Percentiles rank a stretch among this genome's conserved stretches.
phyloP scores from a whole-genome alignment of 176 grass and related monocot genomes.

The Cenchrus purpureus region DNA sequence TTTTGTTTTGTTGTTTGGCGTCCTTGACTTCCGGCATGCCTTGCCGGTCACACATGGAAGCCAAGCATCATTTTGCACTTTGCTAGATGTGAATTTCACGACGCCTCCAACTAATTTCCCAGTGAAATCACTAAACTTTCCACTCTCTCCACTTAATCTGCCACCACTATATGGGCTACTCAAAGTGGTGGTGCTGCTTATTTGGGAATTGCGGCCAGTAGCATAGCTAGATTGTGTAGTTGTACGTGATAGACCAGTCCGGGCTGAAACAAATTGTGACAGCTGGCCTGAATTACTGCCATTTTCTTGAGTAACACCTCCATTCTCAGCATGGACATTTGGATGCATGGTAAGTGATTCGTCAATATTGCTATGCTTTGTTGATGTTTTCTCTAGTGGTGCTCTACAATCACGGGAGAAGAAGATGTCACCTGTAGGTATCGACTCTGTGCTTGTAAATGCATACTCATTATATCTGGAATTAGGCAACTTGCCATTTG shows the following conservation, averaged over 20 bases:
- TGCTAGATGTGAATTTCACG: constrained; percentile 66
- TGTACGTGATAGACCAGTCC: constrained; percentile 47
- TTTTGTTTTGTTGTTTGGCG: constrained; percentile 17
- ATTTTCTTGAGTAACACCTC: constrained; percentile 34
- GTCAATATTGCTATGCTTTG: constrained; percentile 31
- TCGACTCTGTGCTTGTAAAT: constrained; percentile 63
- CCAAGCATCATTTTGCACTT: constrained; percentile 64
- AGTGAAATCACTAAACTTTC: constrained; percentile 65
- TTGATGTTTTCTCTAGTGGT: constrained; percentile 53
- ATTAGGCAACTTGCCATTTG: constrained; percentile 43
- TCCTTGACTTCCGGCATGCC: constrained; percentile 55
- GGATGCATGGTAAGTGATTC: constrained; percentile 28
- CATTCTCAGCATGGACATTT: constrained; percentile 34
- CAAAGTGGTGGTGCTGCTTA: constrained; percentile 40
- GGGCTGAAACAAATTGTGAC: constrained; percentile 49
- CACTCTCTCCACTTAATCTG: constrained; percentile 49
- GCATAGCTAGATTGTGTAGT: constrained; percentile 52
- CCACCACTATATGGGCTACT: constrained; percentile 43
- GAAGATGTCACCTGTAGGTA: constrained; percentile 71
- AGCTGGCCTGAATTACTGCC: constrained; percentile 39
- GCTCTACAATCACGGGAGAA: constrained; percentile 65
- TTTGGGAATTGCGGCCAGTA: constrained; percentile 39
- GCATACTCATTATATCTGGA: constrained; percentile 62
- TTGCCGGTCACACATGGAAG: constrained; percentile 63
- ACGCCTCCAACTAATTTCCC: constrained; percentile 61